phyloP scores from a whole-genome alignment of 2,329 filamentous ascomycete genomes.

The Verticillium alfalfae region DNA sequence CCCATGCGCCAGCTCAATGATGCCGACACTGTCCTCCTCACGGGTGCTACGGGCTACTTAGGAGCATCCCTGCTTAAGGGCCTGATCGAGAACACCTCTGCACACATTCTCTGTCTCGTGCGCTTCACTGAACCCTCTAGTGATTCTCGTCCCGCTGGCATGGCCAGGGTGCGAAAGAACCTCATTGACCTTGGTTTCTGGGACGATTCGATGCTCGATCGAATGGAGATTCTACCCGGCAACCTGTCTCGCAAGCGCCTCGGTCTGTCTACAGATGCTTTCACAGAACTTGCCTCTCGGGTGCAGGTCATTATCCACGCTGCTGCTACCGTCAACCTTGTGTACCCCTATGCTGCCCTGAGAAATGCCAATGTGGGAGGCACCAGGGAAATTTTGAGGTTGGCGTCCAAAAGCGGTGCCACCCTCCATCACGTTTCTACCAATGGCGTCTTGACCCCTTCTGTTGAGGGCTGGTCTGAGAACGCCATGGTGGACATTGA shows the following conservation, averaged over 20 bases:
- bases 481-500: slow-evolving; percentile 61
- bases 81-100: slow-evolving; percentile 62
- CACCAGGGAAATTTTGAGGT: slow-evolving; percentile 67
- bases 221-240: slow-evolving; percentile 69
- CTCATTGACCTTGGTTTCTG: slow-evolving; percentile 74
- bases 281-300: slow-evolving; percentile 57
- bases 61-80: slow-evolving; percentile 69
- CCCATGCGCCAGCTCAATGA: slow-evolving; percentile 55
- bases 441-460: slow-evolving; percentile 72
- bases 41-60: slow-evolving; percentile 71
- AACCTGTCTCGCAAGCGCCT: slow-evolving; percentile 65
- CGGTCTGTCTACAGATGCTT: slow-evolving; percentile 60
- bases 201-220: slow-evolving; percentile 71
- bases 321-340: slow-evolving; percentile 72
- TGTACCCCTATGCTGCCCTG: slow-evolving; percentile 75
- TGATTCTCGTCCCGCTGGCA: slow-evolving; percentile 59
- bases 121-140: slow-evolving; percentile 64
- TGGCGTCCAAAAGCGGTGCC: slow-evolving; percentile 61
- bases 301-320: slow-evolving; percentile 73
- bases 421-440: slow-evolving; percentile 77
- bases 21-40: slow-evolving; percentile 65
- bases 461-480: slow-evolving; percentile 65
- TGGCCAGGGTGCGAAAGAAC: slow-evolving; percentile 69
- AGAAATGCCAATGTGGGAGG: slow-evolving; percentile 72
- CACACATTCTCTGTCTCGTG: slow-evolving; percentile 67